A percentile compares a stretch with the other conserved stretches of the same genome.
Evolutionary conservation across 1,284 basidiomycete genomes (phyloP).

Genomic region (Naganishia albida): DNA sequence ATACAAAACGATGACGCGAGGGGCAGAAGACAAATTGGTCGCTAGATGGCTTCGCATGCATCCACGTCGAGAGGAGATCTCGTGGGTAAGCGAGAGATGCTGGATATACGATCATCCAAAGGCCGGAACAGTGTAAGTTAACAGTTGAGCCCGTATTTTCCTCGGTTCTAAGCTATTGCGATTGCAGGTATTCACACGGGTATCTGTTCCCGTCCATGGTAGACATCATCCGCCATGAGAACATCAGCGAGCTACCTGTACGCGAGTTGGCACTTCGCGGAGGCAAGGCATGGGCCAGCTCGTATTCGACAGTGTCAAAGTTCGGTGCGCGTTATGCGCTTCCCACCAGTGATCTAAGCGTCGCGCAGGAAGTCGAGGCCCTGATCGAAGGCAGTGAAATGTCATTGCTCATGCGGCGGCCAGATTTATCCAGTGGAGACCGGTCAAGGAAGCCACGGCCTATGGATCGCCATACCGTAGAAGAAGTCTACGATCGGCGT

Average conservation of each 20-base stretch:
- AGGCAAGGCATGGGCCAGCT: conserved; percentile 50
- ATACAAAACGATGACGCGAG: conserved; percentile 69
- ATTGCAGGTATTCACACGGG: conserved; percentile 84
- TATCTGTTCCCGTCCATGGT: conserved; percentile 95
- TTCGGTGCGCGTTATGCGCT: conserved; percentile 79
- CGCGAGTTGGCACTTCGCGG: conserved; percentile 36
- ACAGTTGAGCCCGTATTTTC: not conserved
- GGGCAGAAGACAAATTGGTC: conserved; percentile 92
- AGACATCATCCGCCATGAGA: conserved; percentile 62
- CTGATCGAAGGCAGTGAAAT: conserved; percentile 87
- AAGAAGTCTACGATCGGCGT: conserved; percentile 37
- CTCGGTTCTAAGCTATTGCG: conserved; percentile 2
- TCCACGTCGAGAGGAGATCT: conserved; percentile 74
- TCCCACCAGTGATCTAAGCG: conserved; percentile 67
- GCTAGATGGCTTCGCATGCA: conserved; percentile 91
- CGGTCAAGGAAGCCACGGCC: conserved; percentile 18
- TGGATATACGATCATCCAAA: conserved; percentile 99
- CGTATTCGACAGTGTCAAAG: conserved; percentile 80
- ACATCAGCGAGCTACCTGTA: conserved; percentile 39
- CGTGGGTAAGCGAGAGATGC: conserved; percentile 89
- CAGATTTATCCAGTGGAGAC: conserved; percentile 41
- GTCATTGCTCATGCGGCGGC: conserved; percentile 60
- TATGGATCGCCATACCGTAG: not conserved
- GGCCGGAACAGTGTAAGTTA: conserved; percentile 79
- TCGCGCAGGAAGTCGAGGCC: conserved; percentile 75